Evolutionary conservation across 1,284 basidiomycete genomes (phyloP).

Genomic region (Meripilus lineatus): DNA sequence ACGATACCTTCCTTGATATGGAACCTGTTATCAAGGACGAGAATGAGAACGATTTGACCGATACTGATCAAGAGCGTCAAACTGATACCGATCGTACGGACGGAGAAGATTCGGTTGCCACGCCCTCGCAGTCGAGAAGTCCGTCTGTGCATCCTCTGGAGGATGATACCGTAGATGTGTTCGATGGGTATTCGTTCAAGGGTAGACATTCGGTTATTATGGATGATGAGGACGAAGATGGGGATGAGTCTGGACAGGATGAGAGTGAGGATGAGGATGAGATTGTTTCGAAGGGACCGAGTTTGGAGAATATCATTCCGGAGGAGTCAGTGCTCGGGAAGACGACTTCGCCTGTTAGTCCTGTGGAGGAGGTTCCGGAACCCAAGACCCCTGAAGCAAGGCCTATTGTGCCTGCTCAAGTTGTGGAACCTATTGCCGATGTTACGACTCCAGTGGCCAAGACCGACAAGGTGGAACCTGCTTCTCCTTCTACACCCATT

Average conservation of each 20-base stretch:
- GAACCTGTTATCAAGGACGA: constrained; percentile 80
- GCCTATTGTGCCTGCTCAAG: constrained; percentile 39
- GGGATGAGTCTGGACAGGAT: constrained; percentile 35
- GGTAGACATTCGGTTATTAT: constrained; percentile 74
- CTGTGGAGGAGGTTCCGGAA: constrained; percentile 39
- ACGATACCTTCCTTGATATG: constrained; percentile 95
- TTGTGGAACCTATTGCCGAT: constrained; percentile 10
- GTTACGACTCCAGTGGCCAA: constrained; percentile 14
- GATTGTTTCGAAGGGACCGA: constrained; percentile 17
- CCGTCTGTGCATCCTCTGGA: constrained; percentile 53
- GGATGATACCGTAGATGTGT: constrained; percentile 62
- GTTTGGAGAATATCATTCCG: constrained; percentile 20
- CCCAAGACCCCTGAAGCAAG: constrained; percentile 73
- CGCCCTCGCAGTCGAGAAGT: constrained; percentile 68
- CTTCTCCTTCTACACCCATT: constrained; percentile 6
- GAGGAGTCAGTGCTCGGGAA: constrained; percentile 17
- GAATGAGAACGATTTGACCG: constrained; percentile 37
- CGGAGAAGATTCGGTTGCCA: constrained; percentile 64
- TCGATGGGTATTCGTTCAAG: constrained; percentile 88
- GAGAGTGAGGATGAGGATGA: constrained; percentile 26
- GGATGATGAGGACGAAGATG: constrained; percentile 61
- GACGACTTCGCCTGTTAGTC: constrained; percentile 12
- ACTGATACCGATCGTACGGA: constrained; percentile 71
- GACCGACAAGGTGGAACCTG: constrained; percentile 10
- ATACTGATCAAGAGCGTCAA: constrained; percentile 34